Evolutionary conservation across 2,329 filamentous ascomycete species (phyloP).

Genomic region (Salinomyces thailandicus): DNA sequence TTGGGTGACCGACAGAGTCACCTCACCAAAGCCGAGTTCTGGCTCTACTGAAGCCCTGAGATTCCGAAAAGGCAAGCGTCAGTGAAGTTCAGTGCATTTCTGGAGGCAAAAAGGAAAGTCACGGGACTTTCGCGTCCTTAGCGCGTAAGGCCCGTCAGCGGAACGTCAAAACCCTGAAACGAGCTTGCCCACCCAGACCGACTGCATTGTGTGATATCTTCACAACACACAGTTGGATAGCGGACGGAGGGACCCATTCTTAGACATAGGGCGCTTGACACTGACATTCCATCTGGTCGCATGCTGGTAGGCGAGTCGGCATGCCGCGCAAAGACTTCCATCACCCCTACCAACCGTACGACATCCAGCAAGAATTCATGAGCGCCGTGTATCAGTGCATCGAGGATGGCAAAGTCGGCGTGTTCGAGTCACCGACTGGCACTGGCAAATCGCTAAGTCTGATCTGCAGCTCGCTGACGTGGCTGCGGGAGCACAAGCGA

Average conservation of each 20-base stretch:
- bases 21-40: neutral
- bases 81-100: constrained; percentile 23
- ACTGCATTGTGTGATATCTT: too few relatives aligned
- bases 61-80: constrained; percentile 35
- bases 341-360: constrained; percentile 79
- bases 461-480: constrained; percentile 80
- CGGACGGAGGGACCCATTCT: too few relatives aligned
- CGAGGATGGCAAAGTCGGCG: constrained; percentile 68
- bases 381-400: constrained; percentile 67
- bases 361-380: constrained; percentile 86
- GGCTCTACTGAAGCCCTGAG: constrained; percentile 17
- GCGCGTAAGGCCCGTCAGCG: too few relatives aligned
- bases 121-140: constrained; percentile 13
- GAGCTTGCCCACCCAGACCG: too few relatives aligned
- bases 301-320: too few relatives aligned
- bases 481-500: constrained; percentile 76
- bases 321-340: constrained; percentile 52
- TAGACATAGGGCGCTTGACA: too few relatives aligned
- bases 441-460: constrained; percentile 79
- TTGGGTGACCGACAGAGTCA: constrained; percentile 47
- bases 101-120: too few relatives aligned
- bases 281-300: too few relatives aligned
- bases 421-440: constrained; percentile 89
- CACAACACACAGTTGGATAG: too few relatives aligned
- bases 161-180: too few relatives aligned